Percentiles rank a stretch among this genome's conserved stretches.
Evolutionary conservation across 2,329 filamentous ascomycete genomes (phyloP).

Genomic region (Raffaelea arxii): DNA sequence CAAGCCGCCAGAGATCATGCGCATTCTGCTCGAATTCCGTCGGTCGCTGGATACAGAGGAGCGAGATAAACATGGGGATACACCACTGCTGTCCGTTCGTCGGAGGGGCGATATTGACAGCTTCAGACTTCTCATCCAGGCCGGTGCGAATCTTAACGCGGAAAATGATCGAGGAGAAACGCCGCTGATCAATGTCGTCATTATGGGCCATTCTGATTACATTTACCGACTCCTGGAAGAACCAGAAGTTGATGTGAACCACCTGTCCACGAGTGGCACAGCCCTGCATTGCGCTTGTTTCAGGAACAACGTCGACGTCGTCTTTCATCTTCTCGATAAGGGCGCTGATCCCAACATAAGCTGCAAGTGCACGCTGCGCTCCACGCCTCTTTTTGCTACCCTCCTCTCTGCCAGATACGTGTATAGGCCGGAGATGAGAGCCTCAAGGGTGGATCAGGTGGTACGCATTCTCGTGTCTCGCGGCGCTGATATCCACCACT

Average conservation of each 20-base stretch:
- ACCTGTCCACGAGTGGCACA: background rate
- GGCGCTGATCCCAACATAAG: background rate
- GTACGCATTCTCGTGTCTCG: background rate
- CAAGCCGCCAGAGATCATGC: background rate
- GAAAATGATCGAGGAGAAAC: no score
- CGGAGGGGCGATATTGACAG: background rate
- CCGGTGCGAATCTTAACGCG: background rate
- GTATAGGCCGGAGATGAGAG: background rate
- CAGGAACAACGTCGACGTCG: background rate
- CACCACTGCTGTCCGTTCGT: background rate
- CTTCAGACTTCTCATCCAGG: background rate
- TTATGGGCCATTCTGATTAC: background rate
- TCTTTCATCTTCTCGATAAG: background rate
- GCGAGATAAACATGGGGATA: background rate
- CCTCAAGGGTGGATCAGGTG: background rate
- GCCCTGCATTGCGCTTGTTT: background rate
- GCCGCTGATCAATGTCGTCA: background rate
- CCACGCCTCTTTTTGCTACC: background rate
- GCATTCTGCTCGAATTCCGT: slow-evolving; percentile 1
- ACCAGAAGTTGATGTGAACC: background rate
- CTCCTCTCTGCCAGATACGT: background rate
- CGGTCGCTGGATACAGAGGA: background rate
- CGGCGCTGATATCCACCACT: background rate
- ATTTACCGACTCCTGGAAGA: background rate
- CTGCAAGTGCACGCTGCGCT: background rate